phyloP scores from a whole-genome alignment of 805 yeast species.

The Pichia gijzeniarum region DNA sequence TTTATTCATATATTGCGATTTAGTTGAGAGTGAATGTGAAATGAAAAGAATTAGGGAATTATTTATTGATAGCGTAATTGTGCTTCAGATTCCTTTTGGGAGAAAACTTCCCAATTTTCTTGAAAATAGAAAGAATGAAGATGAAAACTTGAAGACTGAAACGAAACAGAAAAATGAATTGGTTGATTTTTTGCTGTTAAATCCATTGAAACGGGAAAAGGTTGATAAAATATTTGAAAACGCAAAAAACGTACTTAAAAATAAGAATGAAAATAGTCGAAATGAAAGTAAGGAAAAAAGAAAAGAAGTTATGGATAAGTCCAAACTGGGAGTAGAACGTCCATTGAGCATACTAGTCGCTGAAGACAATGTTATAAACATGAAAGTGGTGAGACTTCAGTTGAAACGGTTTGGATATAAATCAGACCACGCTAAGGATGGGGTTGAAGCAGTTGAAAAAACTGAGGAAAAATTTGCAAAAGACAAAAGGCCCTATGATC shows the following conservation, averaged over 20 bases:
- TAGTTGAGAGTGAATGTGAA: background rate
- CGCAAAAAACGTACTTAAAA: background rate
- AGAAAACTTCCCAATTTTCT: slow-evolving; percentile 2
- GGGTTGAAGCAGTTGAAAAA: slow-evolving; percentile 37
- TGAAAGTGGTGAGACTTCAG: slow-evolving; percentile 45
- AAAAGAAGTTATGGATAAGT: background rate
- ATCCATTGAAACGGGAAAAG: slow-evolving; percentile 18
- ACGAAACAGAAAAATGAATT: background rate
- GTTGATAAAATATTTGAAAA: slow-evolving; percentile 16
- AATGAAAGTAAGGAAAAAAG: background rate
- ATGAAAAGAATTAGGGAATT: background rate
- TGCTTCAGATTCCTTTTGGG: slow-evolving; percentile 6
- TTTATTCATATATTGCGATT: background rate
- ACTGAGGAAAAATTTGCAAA: slow-evolving; percentile 22
- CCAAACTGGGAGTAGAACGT: slow-evolving; percentile 29
- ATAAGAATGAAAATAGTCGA: background rate
- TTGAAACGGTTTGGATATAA: slow-evolving; percentile 42
- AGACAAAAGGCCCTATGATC: slow-evolving; percentile 37
- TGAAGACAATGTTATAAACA: slow-evolving; percentile 48
- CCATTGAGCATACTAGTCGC: slow-evolving; percentile 48
- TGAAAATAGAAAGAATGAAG: background rate
- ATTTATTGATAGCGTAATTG: background rate
- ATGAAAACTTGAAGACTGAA: background rate
- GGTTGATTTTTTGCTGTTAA: slow-evolving; percentile 11
- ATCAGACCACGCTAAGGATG: slow-evolving; percentile 49